Conservation (phyloP, 164 flowering plant genomes). For the Cinnamomum micranthum region DNA sequence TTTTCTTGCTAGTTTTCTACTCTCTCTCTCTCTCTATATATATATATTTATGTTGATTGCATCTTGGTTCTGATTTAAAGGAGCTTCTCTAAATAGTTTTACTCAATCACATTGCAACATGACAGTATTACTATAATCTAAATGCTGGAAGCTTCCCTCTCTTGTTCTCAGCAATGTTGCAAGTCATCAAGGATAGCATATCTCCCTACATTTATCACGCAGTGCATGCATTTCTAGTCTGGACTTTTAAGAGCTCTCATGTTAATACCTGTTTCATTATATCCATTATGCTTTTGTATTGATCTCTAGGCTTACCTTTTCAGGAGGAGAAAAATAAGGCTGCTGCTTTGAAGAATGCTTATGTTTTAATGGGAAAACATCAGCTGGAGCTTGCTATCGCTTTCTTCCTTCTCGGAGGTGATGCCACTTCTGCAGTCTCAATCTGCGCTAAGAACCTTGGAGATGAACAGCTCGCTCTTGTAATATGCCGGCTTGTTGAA, state of each 20-base stretch:
- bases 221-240: neutral
- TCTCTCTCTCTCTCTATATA: no score
- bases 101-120: no score
- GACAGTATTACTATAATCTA: no score
- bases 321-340: slow-evolving; percentile 94
- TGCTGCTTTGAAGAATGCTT: slow-evolving; percentile 97
- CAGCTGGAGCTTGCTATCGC: slow-evolving; percentile 92
- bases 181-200: neutral
- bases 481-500: slow-evolving; percentile 84
- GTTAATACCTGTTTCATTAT: neutral
- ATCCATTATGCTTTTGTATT: neutral
- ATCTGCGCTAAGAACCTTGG: slow-evolving; percentile 87
- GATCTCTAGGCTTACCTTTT: slow-evolving; percentile 9
- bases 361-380: slow-evolving; percentile 94
- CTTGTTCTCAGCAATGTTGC: neutral
- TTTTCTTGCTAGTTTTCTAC: no score
- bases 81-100: no score
- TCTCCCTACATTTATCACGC: neutral
- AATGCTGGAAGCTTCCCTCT: no score
- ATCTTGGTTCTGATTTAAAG: no score
- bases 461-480: slow-evolving; percentile 97
- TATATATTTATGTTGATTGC: no score
- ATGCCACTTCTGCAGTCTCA: slow-evolving; percentile 73
- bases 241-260: neutral
- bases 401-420: slow-evolving; percentile 97